Evolutionary conservation across 2,329 filamentous ascomycete species (phyloP), one percentile per base, ranked within the genome.

Genomic region (Neofusicoccum umdonicola): DNA sequence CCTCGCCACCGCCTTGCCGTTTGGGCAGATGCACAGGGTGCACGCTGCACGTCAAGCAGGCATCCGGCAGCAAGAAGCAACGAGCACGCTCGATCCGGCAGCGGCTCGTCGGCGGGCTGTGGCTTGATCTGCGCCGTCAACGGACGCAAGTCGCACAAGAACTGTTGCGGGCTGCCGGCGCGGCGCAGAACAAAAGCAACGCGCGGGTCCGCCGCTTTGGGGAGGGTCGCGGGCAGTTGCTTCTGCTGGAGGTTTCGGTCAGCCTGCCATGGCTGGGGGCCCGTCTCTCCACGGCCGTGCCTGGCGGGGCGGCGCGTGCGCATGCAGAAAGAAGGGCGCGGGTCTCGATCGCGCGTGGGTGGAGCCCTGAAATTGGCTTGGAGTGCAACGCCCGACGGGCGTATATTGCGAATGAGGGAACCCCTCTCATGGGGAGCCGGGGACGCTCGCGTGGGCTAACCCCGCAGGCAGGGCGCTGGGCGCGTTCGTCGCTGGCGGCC

Each of bases 391-490:
- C 41, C 42, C n/a, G 31, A 47, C 56, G 56, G 56, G 37, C 31
- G 56, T 27, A 60, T 47, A 60, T 60, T 58, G 56, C 56, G 41
- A 60, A 60, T 48, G 56, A 60, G 56, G 56, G 56, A 60, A 60
- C 9, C 12, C 22, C 56, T 27, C 56, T 47, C 56, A 19, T 60
- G 42, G 56, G 56, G 56, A 60, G 27, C 42, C 42, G 56, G 56
- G 41, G 41, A 58, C 15, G 15, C 27, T 60, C 56, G 56, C 56
- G 56, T 60, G 56, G 56, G 42, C 56, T 44, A 47, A 60, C 56
- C 56, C 56, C 56, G 56, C 56, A 47, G 56, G 54, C 37, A 56
- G 17, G 52, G 52, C 52, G 19, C 52, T 27, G 9, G 15, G 8
- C 31, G 12, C 13, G 35, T 41, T 58, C 37, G 35, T 56, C 52